Percentiles rank a stretch among this genome's conserved stretches.
These are phyloP conservation scores for Dispira parvispora DNA, from an alignment of 192 early-diverging fungal species.

Conservation along the genomic window DNA sequence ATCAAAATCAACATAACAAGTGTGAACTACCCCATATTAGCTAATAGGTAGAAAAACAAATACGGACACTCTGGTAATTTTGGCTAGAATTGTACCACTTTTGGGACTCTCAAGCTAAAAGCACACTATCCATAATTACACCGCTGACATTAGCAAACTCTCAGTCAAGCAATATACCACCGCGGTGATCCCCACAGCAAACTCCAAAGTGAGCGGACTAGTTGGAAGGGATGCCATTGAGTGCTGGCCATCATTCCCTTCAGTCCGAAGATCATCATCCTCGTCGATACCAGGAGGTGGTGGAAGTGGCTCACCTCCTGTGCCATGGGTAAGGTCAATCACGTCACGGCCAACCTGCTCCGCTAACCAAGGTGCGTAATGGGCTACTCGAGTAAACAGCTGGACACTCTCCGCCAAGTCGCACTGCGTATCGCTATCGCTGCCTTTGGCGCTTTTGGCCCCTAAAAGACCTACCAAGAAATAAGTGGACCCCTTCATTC, in stretches of 20 bases:
- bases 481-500: too few species aligned
- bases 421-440: neutral
- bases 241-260: neutral
- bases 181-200: too few species aligned
- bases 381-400: conserved; percentile 8
- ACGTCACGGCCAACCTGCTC: neutral
- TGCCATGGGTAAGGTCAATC: neutral
- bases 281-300: neutral
- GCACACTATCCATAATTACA: too few species aligned
- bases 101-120: too few species aligned
- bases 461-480: conserved; percentile 2
- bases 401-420: neutral
- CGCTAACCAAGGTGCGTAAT: conserved; percentile 10
- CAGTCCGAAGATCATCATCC: neutral
- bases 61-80: too few species aligned
- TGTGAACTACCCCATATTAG: too few species aligned
- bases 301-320: conserved; percentile 1
- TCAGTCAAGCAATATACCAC: too few species aligned
- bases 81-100: too few species aligned
- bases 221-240: neutral
- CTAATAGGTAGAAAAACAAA: too few species aligned
- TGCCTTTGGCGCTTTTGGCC: neutral
- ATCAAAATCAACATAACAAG: too few species aligned
- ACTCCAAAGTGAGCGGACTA: neutral
- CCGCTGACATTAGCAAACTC: too few species aligned